These are phyloP conservation scores for Suillus ampliporus DNA, from an alignment of 768 basidiomycete species.

Conservation along the genomic window DNA sequence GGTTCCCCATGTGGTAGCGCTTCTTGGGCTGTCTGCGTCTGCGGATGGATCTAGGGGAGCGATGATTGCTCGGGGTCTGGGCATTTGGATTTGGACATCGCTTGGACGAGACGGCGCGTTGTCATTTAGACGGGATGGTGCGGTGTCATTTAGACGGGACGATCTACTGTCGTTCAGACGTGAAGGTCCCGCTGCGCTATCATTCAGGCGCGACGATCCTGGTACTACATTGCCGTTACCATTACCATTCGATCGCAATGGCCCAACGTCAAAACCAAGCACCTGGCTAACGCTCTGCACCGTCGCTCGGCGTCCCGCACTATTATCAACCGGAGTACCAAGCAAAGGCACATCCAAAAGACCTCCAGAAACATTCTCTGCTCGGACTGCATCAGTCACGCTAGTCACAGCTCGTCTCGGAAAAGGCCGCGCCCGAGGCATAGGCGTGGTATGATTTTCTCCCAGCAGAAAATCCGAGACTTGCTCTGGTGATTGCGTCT, in stretches of 20 bases:
- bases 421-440: slow-evolving; percentile 26
- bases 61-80: slow-evolving; percentile 4
- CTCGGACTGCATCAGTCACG: slow-evolving; percentile 24
- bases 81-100: background rate
- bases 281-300: slow-evolving; percentile 21
- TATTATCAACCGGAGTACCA: slow-evolving; percentile 19
- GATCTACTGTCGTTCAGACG: background rate
- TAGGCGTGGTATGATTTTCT: slow-evolving; percentile 34
- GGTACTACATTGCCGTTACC: background rate
- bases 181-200: slow-evolving; percentile 11
- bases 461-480: slow-evolving; percentile 27
- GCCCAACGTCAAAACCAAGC: slow-evolving; percentile 23
- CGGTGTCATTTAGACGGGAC: slow-evolving; percentile 15
- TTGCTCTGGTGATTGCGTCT: slow-evolving; percentile 30
- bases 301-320: slow-evolving; percentile 22
- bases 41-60: slow-evolving; percentile 18
- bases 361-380: slow-evolving; percentile 14
- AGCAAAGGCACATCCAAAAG: slow-evolving; percentile 19
- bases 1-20: slow-evolving; percentile 44
- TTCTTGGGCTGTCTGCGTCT: slow-evolving; percentile 35
- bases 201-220: slow-evolving; percentile 13
- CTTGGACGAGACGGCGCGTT: background rate
- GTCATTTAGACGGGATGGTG: background rate
- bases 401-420: slow-evolving; percentile 30
- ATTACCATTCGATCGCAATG: slow-evolving; percentile 18